These are phyloP conservation scores for Penicillium maclennaniae DNA, from an alignment of 495 filamentous ascomycete species.

Conservation along the genomic window DNA sequence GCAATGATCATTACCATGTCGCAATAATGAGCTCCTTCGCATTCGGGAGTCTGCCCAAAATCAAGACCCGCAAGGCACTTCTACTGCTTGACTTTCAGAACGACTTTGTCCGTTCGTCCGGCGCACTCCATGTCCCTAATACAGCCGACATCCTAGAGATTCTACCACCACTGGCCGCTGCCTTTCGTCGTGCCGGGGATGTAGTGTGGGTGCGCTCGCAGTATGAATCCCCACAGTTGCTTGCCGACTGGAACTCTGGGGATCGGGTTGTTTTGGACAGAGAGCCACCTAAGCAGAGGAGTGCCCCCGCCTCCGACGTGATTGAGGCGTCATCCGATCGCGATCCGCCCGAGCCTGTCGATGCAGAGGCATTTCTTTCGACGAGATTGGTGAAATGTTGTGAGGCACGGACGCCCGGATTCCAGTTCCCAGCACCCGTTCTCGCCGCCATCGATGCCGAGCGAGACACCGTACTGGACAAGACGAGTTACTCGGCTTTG, in stretches of 20 bases:
- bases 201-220: slow-evolving; percentile 85
- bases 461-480: slow-evolving; percentile 67
- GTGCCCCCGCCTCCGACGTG: slow-evolving; percentile 12
- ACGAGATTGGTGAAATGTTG: slow-evolving; percentile 53
- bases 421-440: slow-evolving; percentile 62
- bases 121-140: slow-evolving; percentile 62
- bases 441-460: slow-evolving; percentile 50
- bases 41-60: slow-evolving; percentile 41
- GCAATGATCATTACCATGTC: slow-evolving; percentile 15
- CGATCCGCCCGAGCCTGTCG: slow-evolving; percentile 30
- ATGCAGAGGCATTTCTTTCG: slow-evolving; percentile 64
- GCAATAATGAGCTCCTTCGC: slow-evolving; percentile 37
- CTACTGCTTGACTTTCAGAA: slow-evolving; percentile 88
- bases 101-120: slow-evolving; percentile 73
- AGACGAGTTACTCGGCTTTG: slow-evolving; percentile 87
- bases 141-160: slow-evolving; percentile 64
- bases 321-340: slow-evolving; percentile 22
- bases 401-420: slow-evolving; percentile 56
- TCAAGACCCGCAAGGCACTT: slow-evolving; percentile 76
- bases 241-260: slow-evolving; percentile 43
- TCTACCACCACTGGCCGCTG: slow-evolving; percentile 60
- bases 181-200: slow-evolving; percentile 74
- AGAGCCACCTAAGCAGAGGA: slow-evolving; percentile 13
- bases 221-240: slow-evolving; percentile 57
- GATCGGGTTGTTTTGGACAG: slow-evolving; percentile 37